Percentiles rank a stretch among this genome's conserved stretches.
Evolutionary conservation across 2,329 filamentous ascomycete genomes (phyloP).

Genomic region (Claviceps maximensis): DNA sequence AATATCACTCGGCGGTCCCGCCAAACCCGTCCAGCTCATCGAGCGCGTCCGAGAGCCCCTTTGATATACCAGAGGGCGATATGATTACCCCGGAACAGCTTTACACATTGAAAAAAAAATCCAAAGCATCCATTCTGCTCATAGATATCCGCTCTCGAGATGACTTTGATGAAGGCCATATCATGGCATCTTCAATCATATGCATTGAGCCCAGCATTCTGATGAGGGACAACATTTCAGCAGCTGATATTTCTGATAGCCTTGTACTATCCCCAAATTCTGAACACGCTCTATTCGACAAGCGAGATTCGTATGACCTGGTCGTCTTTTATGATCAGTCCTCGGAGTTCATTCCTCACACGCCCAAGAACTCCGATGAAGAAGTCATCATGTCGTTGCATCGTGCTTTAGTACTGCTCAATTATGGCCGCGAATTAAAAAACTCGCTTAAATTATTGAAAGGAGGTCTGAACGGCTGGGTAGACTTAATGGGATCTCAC

Average conservation of each 20-base stretch:
- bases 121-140: constrained; percentile 51
- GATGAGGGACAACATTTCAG: constrained; percentile 52
- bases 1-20: constrained; percentile 18
- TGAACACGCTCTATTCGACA: constrained; percentile 64
- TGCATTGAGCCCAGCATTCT: constrained; percentile 76
- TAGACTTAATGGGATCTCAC: constrained; percentile 61
- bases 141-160: constrained; percentile 76
- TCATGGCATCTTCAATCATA: constrained; percentile 69
- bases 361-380: constrained; percentile 25
- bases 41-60: constrained; percentile 22
- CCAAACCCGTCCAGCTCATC: constrained; percentile 15
- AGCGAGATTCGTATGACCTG: constrained; percentile 65
- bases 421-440: constrained; percentile 61
- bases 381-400: constrained; percentile 57
- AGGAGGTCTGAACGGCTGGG: constrained; percentile 80
- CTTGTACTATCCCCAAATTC: constrained; percentile 56
- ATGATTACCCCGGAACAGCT: constrained; percentile 57
- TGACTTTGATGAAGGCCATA: constrained; percentile 78
- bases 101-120: constrained; percentile 55
- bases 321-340: constrained; percentile 82
- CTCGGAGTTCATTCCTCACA: constrained; percentile 36
- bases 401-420: constrained; percentile 73
- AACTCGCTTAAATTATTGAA: constrained; percentile 62
- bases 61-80: constrained; percentile 40
- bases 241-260: constrained; percentile 49